Evolutionary conservation across 2,329 filamentous ascomycete genomes (phyloP), one percentile per base, ranked within the genome.

Genomic region (Cordyceps sp.): DNA sequence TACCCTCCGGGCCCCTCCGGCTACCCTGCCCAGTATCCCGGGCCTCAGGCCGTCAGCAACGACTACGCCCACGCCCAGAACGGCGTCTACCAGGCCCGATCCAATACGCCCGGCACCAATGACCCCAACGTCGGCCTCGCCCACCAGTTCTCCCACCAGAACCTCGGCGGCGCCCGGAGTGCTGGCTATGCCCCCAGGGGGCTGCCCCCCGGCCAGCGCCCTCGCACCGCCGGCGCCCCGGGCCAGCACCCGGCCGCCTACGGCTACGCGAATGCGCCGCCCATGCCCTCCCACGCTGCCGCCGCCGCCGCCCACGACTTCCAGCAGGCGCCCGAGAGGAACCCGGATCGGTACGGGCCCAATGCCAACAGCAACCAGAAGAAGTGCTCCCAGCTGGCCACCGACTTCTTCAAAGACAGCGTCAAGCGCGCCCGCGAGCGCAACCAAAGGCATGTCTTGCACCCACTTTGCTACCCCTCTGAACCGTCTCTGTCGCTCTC

Each of bases 401-500:
- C 79, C 34, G 85, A 90, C 45, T 96, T 96, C 64, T 98, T 96
- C 73, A 92, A 93, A 58, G 88, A 98, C 57, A 96, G 88, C 53
- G 92, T 98, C 36, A 88, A 93, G 64, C 76, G 90, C 45, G 90
- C 90, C 32, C 73, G 88, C 44, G 90, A 96, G 59, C 77, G 90
- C 36, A 98, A 98, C 55, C 77, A 92, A 56, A 80, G 86, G 86
- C 93, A 60, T 45, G 68, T 23, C 14, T 15, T 8, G 25, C 15
- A 6, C 7, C 15, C 2, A 13, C 13, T 17, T 12, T 17, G 9
- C 26, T 6, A 4, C 26, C 26, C 12, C 6, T 13, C 26, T 27
- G 26, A 27, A 17, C 18, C 12, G 10, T 24, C 22, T 10, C 9
- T 17, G 9, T 17, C 12, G 15, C n/a, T 26, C 3, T n/a, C n/a